Conservation (phyloP, 192 early-diverging fungal genomes). For the Obelidium mucronatum region DNA sequence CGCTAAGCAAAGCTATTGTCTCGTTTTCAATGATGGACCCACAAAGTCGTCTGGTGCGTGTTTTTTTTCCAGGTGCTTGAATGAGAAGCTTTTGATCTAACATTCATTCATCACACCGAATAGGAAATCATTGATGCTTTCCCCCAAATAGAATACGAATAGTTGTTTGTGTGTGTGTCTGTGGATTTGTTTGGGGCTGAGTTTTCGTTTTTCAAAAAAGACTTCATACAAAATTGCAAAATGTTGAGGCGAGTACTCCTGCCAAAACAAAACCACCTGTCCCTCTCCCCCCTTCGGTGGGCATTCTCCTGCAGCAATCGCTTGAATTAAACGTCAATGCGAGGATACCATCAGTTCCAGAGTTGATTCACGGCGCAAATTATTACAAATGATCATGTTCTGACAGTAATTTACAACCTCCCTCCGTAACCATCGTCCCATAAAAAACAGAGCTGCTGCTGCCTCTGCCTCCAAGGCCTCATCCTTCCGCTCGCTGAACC, state of each 20-base stretch:
- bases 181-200: not conserved
- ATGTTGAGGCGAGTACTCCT: not conserved
- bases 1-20: not conserved
- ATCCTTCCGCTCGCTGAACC: constrained; percentile 23
- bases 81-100: not conserved
- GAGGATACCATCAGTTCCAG: too few relatives aligned
- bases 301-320: too few relatives aligned
- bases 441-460: not conserved
- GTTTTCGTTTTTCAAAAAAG: constrained; percentile 12
- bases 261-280: not conserved
- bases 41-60: constrained; percentile 8
- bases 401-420: not conserved
- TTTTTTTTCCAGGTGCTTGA: not conserved
- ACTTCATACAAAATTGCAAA: constrained; percentile 2
- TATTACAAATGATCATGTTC: not conserved
- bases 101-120: not conserved
- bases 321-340: too few relatives aligned
- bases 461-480: constrained; percentile 22
- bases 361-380: too few relatives aligned
- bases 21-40: not conserved
- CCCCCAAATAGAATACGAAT: constrained; percentile 1
- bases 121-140: constrained; percentile 16
- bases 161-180: not conserved
- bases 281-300: too few relatives aligned
- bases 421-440: not conserved